Evolutionary conservation across 495 filamentous ascomycete genomes (phyloP), one percentile per base, ranked within the genome.

Genomic region (Penicillium soppii): DNA sequence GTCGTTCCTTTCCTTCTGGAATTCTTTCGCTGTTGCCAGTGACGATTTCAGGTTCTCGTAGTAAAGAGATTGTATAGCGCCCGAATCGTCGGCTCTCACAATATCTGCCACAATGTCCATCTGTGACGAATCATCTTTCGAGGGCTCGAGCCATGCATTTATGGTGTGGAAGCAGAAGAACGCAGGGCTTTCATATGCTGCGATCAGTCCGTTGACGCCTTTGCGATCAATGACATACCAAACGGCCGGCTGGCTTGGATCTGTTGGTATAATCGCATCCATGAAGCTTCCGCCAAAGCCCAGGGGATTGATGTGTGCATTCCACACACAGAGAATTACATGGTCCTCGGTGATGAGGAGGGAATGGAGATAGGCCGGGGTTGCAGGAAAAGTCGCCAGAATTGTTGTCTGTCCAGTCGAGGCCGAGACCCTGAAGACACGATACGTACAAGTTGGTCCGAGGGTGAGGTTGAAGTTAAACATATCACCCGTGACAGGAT

Each of bases 91-190:
- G 52, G 85, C 84, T 15, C 69, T 65, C 20, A 80, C 62, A 1
- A 84, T 52, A 38, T 89, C 87, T 44, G 78, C 78, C 17, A 84
- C 65, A 12, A 89, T 75, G 48, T 83, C 72, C 5, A 61, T 67
- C 25, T 73, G 64, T 17, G 58, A 56, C 1, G 66, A 43, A 17
- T 76, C 68, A 4, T 59, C 61, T 3, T 61, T 22, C 0, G 70
- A 70, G 0, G 64, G 52, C 47, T 88, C 81, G 53, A 90, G 83
- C 67, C 82, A 91, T 0, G 87, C 79, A 56, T 92, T 92, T 58
- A 89, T 72, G 5, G 83, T 79, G 68, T 92, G 87, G 67, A 92
- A 92, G 65, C 77, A 82, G 71, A 90, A 92, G 47, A 85, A 84
- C 0, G 84, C 75, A 0, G 73, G 70, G 20, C 73, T 82, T 23